Conservation (phyloP, 2,329 filamentous ascomycete species). For the Fusarium xyrophilum region DNA sequence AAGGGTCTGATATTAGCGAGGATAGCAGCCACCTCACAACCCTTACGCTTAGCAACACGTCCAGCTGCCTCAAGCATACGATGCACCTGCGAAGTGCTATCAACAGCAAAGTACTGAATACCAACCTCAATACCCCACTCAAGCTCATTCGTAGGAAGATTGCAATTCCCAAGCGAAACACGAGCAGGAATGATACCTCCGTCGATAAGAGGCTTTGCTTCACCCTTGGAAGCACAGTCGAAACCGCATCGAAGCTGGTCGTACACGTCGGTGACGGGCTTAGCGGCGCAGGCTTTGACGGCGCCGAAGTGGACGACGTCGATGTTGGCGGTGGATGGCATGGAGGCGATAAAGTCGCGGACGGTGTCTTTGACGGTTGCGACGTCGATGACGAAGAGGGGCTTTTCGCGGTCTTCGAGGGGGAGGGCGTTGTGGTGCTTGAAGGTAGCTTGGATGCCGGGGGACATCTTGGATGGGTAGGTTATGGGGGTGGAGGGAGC, state of each 20-base stretch:
- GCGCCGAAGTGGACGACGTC: not conserved
- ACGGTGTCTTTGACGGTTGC: not conserved
- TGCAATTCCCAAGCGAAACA: not conserved
- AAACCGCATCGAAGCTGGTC: not conserved
- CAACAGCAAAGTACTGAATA: not conserved
- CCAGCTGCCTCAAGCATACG: not conserved
- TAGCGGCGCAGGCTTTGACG: not conserved
- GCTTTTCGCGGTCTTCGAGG: not conserved
- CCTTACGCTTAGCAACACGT: not conserved
- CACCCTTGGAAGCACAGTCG: not conserved
- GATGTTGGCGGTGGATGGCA: not conserved
- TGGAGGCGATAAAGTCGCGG: not conserved
- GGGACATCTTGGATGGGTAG: not conserved
- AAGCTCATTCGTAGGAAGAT: not conserved
- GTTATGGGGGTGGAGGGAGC: not conserved
- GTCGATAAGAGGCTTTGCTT: not conserved
- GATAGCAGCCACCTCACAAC: fast-evolving
- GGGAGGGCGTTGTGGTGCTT: not conserved
- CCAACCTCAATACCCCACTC: not conserved
- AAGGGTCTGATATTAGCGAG: not conserved
- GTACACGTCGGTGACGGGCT: not conserved
- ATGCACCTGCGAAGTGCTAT: not conserved
- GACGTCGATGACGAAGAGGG: not conserved
- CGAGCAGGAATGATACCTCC: not conserved
- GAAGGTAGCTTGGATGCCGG: not conserved